phyloP scores from a whole-genome alignment of 179 eudicot genomes.

The Sideroxylon spinosum region DNA sequence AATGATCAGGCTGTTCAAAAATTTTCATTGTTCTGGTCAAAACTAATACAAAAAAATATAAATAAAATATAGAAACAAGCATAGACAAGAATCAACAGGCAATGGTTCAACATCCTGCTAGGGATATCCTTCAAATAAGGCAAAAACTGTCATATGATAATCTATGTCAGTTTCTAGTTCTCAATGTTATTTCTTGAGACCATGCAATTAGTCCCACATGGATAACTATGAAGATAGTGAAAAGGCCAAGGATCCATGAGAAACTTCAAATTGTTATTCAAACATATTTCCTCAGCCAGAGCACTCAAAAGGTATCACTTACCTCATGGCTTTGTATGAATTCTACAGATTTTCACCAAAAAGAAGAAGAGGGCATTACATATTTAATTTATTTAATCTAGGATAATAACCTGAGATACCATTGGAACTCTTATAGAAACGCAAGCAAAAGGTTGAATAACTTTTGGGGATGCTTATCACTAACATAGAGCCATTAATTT shows the following conservation, averaged over 20 bases:
- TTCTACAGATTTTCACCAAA: neutral
- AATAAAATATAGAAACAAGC: neutral
- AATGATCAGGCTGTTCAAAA: neutral
- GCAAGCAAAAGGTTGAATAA: slow-evolving; percentile 2
- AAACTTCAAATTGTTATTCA: neutral
- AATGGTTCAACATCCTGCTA: neutral
- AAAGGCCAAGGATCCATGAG: neutral
- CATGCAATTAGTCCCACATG: neutral
- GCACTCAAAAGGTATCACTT: neutral
- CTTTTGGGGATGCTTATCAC: neutral
- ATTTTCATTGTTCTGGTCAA: neutral
- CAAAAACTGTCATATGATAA: neutral
- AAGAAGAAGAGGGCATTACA: neutral
- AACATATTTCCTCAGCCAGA: slow-evolving; percentile 3
- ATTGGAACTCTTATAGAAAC: neutral
- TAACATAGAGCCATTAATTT: neutral
- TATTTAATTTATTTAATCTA: neutral
- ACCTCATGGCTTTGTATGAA: neutral
- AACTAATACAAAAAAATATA: neutral
- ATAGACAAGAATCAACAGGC: neutral
- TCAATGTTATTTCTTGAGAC: neutral
- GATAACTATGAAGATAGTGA: neutral
- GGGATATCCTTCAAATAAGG: neutral
- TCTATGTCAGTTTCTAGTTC: neutral
- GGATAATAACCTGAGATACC: neutral